Evolutionary conservation across 257 asterid species (phyloP), one percentile per base, ranked within the genome.

Genomic region (Solanum gandarillasii): DNA sequence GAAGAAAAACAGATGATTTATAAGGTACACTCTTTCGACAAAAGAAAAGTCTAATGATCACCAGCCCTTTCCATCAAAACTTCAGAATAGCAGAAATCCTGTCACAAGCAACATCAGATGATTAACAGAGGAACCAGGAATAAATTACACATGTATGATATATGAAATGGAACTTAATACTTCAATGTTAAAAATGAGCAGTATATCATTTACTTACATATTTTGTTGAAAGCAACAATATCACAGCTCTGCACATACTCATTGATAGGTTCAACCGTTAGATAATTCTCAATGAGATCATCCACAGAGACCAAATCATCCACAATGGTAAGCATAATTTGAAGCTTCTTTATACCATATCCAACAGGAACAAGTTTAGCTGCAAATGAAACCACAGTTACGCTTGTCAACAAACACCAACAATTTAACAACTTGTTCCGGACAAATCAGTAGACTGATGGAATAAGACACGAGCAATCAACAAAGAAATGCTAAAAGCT

Each of bases 331-430:
- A 94, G 91, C 96, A 94, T 93, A 83, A 94, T 94, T 85, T 93
- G 95, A n/a, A 94, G 91, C 93, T 94, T 94, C 93, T 94, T 94
- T 4, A 94, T 94, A 20, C 96, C 96, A 86, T 94, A 94, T n/a
- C 96, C 98, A 87, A 94, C 95, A 1, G 95, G 86, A 6, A 88
- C 94, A 90, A 94, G 73, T 89, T 94, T 94, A 35, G 95, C 97
- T 94, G 92, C 88, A n/a, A 25, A 88, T 52, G 31, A 52, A 84
- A 4, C 89, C 46, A n/a, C 31, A 31, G 23, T 18, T 23, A 21
- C 2, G 73, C 39, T 12, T 12, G 83, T 48, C 35, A 32, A 7
- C 48, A n/a, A 65, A 65, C 31, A 18, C 18, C 7, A 72, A 72
- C 16, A 3, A 21, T 6, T 31, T 79, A 79, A 79, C 0, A 43